Conservation (phyloP, 1,139 yeast species). For the Lodderomyces orthopsilosis region DNA sequence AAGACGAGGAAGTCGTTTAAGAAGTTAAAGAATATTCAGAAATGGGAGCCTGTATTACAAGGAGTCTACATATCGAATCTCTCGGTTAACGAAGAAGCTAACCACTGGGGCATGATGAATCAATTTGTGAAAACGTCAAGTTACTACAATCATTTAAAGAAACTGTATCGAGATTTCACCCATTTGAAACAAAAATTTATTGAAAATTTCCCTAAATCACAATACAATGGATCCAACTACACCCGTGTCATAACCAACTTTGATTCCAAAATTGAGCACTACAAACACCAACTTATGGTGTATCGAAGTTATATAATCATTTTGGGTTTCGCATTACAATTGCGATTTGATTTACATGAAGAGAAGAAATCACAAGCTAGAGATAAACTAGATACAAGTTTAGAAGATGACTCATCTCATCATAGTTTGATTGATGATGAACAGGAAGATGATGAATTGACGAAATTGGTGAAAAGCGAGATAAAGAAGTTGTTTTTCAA, state of each 20-base stretch:
- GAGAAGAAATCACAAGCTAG: slow-evolving; percentile 10
- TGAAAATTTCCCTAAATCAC: slow-evolving; percentile 26
- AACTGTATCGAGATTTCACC: slow-evolving; percentile 35
- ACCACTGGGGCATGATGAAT: slow-evolving; percentile 45
- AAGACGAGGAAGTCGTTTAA: slow-evolving; percentile 31
- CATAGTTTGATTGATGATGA: slow-evolving; percentile 9
- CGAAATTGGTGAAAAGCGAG: slow-evolving; percentile 36
- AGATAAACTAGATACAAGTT: slow-evolving; percentile 1
- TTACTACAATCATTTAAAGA: slow-evolving; percentile 42
- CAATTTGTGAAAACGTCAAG: slow-evolving; percentile 45
- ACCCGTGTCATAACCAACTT: slow-evolving; percentile 35
- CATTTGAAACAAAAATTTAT: slow-evolving; percentile 31
- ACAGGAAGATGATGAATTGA: slow-evolving; percentile 30
- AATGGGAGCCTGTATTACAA: slow-evolving; percentile 43
- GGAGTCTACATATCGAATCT: slow-evolving; percentile 44
- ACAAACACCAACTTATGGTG: slow-evolving; percentile 43
- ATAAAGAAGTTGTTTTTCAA: slow-evolving; percentile 35
- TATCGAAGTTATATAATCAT: slow-evolving; percentile 47
- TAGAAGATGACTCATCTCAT: slow-evolving; percentile 8
- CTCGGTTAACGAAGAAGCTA: slow-evolving; percentile 23
- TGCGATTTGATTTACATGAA: slow-evolving; percentile 23
- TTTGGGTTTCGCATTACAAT: slow-evolving; percentile 48
- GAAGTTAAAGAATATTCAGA: slow-evolving; percentile 32
- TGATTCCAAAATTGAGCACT: slow-evolving; percentile 39
- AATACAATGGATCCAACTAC: slow-evolving; percentile 34